A percentile compares a stretch with the other conserved stretches of the same genome.
phyloP scores from a whole-genome alignment of 1,139 yeast genomes.

The Torulaspora globosa region DNA sequence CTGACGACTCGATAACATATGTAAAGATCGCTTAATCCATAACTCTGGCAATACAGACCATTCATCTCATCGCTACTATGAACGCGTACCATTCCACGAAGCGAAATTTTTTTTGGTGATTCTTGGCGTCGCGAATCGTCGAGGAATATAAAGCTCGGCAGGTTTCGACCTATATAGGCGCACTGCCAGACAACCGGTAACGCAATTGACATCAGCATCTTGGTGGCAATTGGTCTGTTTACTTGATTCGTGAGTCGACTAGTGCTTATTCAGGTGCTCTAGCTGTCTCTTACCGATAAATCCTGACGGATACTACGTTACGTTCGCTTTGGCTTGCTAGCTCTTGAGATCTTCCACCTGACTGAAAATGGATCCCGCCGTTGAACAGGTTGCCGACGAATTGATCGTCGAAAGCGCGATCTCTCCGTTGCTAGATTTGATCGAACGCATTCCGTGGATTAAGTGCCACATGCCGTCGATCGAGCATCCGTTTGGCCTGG shows the following conservation, averaged over 20 bases:
- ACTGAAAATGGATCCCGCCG: slow-evolving; percentile 13
- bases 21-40: not conserved
- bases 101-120: not conserved
- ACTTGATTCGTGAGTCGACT: not conserved
- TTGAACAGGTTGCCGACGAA: slow-evolving; percentile 20
- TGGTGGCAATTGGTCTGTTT: not conserved
- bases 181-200: too few species aligned
- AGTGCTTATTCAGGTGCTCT: not conserved
- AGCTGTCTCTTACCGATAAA: not conserved
- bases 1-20: slow-evolving; percentile 3
- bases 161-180: not conserved
- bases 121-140: slow-evolving; percentile 5
- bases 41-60: not conserved
- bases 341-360: not conserved
- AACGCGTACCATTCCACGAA: not conserved
- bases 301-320: not conserved
- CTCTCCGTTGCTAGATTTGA: slow-evolving; percentile 12
- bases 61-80: not conserved
- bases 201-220: not conserved
- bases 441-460: slow-evolving; percentile 21
- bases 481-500: slow-evolving; percentile 83
- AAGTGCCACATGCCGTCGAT: slow-evolving; percentile 50
- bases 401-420: slow-evolving; percentile 12
- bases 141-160: slow-evolving; percentile 2
- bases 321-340: not conserved